A percentile compares a stretch with the other conserved stretches of the same genome.
phyloP scores from a whole-genome alignment of 306 rosid species.

The Cicer arietinum region DNA sequence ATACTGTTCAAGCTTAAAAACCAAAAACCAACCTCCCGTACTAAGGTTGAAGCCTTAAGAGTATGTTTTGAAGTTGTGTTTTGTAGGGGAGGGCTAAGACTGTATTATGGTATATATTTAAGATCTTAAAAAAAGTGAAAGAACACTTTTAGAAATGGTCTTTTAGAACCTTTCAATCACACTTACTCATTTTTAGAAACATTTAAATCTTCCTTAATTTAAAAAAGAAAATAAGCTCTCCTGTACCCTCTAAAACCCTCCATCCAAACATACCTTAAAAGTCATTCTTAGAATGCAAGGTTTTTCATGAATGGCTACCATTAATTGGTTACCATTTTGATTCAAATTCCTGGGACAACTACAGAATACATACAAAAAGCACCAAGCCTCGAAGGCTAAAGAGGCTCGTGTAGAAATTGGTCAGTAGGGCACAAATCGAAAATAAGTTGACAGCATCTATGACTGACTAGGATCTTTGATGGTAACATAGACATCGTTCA shows the following conservation, averaged over 20 bases:
- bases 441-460: background rate
- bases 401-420: background rate
- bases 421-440: background rate
- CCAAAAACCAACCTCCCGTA: background rate
- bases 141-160: too few species aligned
- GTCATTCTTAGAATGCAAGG: too few species aligned
- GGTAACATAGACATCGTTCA: background rate
- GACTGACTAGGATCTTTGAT: constrained; percentile 1
- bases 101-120: too few species aligned
- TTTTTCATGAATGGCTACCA: background rate
- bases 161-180: too few species aligned
- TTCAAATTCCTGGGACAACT: background rate
- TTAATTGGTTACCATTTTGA: background rate
- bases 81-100: too few species aligned
- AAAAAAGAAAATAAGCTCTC: too few species aligned
- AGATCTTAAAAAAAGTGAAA: too few species aligned
- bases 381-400: background rate
- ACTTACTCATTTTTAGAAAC: too few species aligned
- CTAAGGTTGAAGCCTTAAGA: background rate
- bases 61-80: background rate
- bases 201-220: too few species aligned
- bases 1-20: background rate
- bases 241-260: too few species aligned
- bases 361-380: background rate
- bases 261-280: too few species aligned